Evolutionary conservation across 768 basidiomycete genomes (phyloP).

Genomic region (Termitomyces eurrhizus): DNA sequence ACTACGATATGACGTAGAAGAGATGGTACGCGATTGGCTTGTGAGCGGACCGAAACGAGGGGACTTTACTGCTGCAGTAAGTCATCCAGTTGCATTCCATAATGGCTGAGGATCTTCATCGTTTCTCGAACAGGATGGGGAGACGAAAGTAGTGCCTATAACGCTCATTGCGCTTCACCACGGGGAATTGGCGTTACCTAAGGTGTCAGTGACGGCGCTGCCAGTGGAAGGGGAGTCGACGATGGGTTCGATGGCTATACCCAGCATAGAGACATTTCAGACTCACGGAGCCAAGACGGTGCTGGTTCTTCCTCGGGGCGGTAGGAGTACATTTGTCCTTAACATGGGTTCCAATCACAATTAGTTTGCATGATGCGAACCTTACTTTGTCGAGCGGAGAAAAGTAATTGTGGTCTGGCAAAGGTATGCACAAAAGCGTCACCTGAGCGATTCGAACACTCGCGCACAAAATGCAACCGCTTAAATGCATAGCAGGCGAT

Average conservation of each 20-base stretch:
- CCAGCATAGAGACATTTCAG: constrained; percentile 77
- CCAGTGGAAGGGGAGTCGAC: constrained; percentile 46
- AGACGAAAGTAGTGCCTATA: constrained; percentile 54
- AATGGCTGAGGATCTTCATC: background rate
- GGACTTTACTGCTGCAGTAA: constrained; percentile 70
- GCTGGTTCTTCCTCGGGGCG: constrained; percentile 78
- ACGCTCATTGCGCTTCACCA: constrained; percentile 87
- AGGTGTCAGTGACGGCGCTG: constrained; percentile 60
- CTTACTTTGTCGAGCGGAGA: background rate
- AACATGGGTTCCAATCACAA: constrained; percentile 53
- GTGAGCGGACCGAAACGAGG: constrained; percentile 87
- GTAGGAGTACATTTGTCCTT: constrained; percentile 77
- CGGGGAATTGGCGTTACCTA: constrained; percentile 75
- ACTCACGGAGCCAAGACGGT: constrained; percentile 80
- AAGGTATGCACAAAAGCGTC: constrained; percentile 26
- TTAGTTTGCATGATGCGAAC: background rate
- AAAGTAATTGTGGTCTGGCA: background rate
- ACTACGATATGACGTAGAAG: constrained; percentile 70
- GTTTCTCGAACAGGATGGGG: constrained; percentile 47
- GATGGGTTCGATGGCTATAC: constrained; percentile 57
- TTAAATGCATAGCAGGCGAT: constrained; percentile 62
- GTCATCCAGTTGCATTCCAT: constrained; percentile 15
- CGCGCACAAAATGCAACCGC: constrained; percentile 51
- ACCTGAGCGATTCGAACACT: constrained; percentile 55
- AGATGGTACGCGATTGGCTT: constrained; percentile 82